A percentile compares a stretch with the other conserved stretches of the same genome.
Evolutionary conservation across 768 basidiomycete genomes (phyloP).

Genomic region (Lactarius akahatsu): DNA sequence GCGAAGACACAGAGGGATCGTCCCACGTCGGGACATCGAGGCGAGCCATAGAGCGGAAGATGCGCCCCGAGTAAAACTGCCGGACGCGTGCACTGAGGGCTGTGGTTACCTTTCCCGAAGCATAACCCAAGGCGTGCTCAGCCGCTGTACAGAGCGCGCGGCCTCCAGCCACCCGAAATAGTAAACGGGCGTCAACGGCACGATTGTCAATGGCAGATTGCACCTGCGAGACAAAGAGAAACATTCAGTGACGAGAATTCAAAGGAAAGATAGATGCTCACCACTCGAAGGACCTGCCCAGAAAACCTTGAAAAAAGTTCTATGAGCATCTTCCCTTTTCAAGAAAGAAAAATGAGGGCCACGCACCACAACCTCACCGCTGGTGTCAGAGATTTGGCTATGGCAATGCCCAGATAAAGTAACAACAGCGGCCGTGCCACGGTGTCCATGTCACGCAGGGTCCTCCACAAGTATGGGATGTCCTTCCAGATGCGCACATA

Average conservation of each 20-base stretch:
- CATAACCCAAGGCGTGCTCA: conserved; percentile 46
- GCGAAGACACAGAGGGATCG: conserved; percentile 62
- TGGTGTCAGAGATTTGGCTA: conserved; percentile 8
- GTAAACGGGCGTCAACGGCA: conserved; percentile 15
- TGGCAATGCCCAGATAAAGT: conserved; percentile 11
- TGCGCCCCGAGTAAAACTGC: conserved; percentile 58
- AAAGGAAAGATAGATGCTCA: conserved; percentile 26
- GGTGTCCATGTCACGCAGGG: conserved; percentile 36
- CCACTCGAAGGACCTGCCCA: conserved; percentile 18
- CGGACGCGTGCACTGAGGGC: conserved; percentile 61
- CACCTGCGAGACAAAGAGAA: conserved; percentile 9
- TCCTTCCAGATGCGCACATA: neutral
- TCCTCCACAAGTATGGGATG: conserved; percentile 43
- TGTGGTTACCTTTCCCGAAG: conserved; percentile 39
- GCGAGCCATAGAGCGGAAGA: conserved; percentile 64
- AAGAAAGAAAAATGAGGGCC: neutral
- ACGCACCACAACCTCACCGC: conserved; percentile 19
- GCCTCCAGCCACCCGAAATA: conserved; percentile 40
- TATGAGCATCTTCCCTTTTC: neutral
- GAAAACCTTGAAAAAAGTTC: conserved; percentile 13
- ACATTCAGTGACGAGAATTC: neutral
- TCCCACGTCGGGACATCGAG: conserved; percentile 77
- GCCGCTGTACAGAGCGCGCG: conserved; percentile 53
- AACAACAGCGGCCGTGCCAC: conserved; percentile 14
- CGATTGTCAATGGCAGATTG: conserved; percentile 26